Evolutionary conservation across 202 grass and related monocot species (phyloP).

Genomic region (Panicum virgatum): DNA sequence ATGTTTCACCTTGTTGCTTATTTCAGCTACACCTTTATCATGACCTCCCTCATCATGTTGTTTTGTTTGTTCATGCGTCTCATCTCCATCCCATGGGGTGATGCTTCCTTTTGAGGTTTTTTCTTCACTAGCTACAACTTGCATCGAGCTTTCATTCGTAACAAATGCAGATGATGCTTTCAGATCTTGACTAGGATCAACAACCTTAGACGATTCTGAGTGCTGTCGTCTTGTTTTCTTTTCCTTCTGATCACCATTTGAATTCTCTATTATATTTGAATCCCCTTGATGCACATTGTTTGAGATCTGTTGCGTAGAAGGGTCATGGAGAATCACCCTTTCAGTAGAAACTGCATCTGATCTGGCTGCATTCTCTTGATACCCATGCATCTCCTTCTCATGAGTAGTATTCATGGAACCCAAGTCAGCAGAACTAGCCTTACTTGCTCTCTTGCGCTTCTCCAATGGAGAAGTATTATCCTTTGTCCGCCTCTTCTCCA

Average conservation of each 20-base stretch:
- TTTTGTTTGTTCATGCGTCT: conserved; percentile 15
- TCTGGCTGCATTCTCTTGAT: conserved; percentile 32
- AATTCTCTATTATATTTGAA: conserved; percentile 42
- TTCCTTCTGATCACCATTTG: conserved; percentile 50
- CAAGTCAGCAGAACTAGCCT: conserved; percentile 11
- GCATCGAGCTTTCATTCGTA: conserved; percentile 33
- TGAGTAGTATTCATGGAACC: background rate
- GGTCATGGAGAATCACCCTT: conserved; percentile 32
- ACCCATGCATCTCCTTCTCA: background rate
- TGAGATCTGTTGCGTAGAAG: conserved; percentile 26
- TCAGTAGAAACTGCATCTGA: conserved; percentile 38
- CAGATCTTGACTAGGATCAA: conserved; percentile 42
- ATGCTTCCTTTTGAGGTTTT: conserved; percentile 34
- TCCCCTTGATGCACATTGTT: conserved; percentile 39
- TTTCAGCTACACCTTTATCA: conserved; percentile 33
- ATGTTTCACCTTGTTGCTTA: conserved; percentile 30
- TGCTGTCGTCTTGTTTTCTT: conserved; percentile 54
- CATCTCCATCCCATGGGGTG: background rate
- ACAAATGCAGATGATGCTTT: conserved; percentile 38
- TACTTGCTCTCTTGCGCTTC: conserved; percentile 34
- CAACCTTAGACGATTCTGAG: conserved; percentile 41
- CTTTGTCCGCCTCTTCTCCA: conserved; percentile 28
- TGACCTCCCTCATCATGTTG: conserved; percentile 3
- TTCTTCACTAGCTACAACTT: conserved; percentile 29
- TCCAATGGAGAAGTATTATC: conserved; percentile 14